Conservation (phyloP, 768 basidiomycete species). For the Gyrodon lividus region DNA sequence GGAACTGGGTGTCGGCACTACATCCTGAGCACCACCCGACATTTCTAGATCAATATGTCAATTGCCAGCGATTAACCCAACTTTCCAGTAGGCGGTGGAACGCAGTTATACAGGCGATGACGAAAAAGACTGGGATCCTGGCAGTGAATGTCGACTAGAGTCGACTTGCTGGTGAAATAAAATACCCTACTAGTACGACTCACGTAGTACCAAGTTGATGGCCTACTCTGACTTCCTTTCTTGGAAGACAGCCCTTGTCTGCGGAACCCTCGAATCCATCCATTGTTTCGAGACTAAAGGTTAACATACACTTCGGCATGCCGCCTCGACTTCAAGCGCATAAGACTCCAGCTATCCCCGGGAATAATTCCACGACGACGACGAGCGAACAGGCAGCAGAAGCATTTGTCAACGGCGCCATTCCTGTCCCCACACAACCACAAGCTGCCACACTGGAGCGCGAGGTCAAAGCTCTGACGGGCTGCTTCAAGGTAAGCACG, state of each 20-base stretch:
- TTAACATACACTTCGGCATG: no score
- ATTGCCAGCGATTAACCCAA: not conserved
- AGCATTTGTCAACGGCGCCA: slow-evolving; percentile 28
- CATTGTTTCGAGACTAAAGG: no score
- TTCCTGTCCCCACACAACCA: slow-evolving; percentile 46
- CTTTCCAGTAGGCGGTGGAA: not conserved
- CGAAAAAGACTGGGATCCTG: not conserved
- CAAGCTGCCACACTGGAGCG: slow-evolving; percentile 51
- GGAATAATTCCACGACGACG: slow-evolving; percentile 11
- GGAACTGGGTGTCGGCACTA: slow-evolving; percentile 10
- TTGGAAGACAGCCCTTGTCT: no score
- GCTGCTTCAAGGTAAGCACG: slow-evolving; percentile 54
- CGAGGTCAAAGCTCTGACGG: slow-evolving; percentile 59
- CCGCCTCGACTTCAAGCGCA: slow-evolving; percentile 42
- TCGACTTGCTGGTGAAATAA: no score
- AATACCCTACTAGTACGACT: not conserved
- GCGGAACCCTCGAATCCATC: no score
- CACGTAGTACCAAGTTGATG: not conserved
- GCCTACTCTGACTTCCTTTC: slow-evolving; percentile 23
- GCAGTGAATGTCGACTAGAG: no score
- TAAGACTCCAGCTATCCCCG: slow-evolving; percentile 29
- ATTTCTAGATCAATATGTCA: slow-evolving; percentile 9
- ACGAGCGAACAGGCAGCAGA: slow-evolving; percentile 29
- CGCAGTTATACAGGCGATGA: not conserved
- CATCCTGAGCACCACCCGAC: slow-evolving; percentile 20